Evolutionary conservation across 176 grass and related monocot species (phyloP), one percentile per base, ranked within the genome.

Genomic region (Aegilops longissima): DNA sequence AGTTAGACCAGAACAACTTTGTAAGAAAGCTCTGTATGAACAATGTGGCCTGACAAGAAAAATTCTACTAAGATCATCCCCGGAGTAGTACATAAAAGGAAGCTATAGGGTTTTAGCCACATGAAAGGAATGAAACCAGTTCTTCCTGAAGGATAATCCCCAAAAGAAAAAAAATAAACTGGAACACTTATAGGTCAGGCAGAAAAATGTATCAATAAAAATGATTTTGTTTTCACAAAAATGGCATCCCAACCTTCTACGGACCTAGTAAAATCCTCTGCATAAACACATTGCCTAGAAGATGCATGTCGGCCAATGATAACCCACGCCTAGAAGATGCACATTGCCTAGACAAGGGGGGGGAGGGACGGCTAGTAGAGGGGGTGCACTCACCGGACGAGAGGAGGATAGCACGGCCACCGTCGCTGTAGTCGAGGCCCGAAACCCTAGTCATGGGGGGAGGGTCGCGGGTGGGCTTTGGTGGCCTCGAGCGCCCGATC

Each of bases 71-170:
- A 76, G 9, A 68, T 74, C 61, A 87, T 61, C 36, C 18, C 61
- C 47, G 10, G 17, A 40, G 7, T 36, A 40, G 12, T 82, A 25
- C 45, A 86, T 61, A 25, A 82, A 77, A 73, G 5, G 21, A 74
- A 87, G 21, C 14, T 66, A 70, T 83, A 87, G 20, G 29, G 29
- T 58, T 34, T 63, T 34, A 40, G 35, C 44, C 87, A 80, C 45
- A 54, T 61, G 73, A 73, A 38, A 78, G 47, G 71, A 35, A 86
- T 78, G 29, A 78, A 25, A 98, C 96, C 96, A 91, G 92, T 98
- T 66, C 92, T 95, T 98, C 96, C 96, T 98, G 85, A 70, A 92
- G 33, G 5, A 79, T 80, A 74, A 35, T 66, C 58, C 73, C 23
- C 68, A 66, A 84, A 76, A 52, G 16, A 73, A 14, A 74, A 67